Evolutionary conservation across 306 rosid species (phyloP).

Genomic region (Cajanus cajan): DNA sequence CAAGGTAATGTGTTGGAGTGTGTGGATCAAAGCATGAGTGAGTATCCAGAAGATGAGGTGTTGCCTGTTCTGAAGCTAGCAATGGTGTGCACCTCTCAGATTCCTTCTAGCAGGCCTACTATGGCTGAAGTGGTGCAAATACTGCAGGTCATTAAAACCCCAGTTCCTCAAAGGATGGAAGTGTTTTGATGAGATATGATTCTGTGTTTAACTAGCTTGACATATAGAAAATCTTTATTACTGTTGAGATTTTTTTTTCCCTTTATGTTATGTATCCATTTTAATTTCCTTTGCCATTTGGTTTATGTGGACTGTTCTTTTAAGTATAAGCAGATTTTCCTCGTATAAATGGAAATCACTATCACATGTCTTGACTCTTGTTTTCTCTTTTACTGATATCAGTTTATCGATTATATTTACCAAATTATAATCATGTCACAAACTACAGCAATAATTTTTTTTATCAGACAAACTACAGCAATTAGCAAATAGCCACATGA

Average conservation of each 20-base stretch:
- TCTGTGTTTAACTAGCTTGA: not conserved
- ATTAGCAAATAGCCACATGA: not conserved
- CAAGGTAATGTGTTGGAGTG: conserved; percentile 75
- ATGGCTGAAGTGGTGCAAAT: conserved; percentile 89
- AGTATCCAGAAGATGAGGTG: conserved; percentile 75
- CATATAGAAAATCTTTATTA: not conserved
- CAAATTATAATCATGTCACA: not conserved
- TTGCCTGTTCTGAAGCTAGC: conserved; percentile 77
- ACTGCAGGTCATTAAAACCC: conserved; percentile 74
- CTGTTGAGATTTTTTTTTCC: not conserved
- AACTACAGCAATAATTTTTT: not conserved
- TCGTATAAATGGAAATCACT: not conserved
- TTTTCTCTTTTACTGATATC: not conserved
- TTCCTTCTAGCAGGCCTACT: conserved; percentile 82
- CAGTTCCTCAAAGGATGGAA: conserved; percentile 72
- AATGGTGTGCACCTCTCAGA: conserved; percentile 75
- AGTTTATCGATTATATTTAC: not conserved
- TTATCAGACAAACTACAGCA: not conserved
- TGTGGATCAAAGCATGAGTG: conserved; percentile 64
- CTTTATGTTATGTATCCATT: not conserved
- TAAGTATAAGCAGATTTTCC: not conserved
- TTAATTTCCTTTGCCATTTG: not conserved
- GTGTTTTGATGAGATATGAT: conserved; percentile 32
- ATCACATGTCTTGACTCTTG: not conserved
- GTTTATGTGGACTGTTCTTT: not conserved